Evolutionary conservation across 1,284 basidiomycete species (phyloP), one percentile per base, ranked within the genome.

Genomic region (Coniferiporia sulphurascens): DNA sequence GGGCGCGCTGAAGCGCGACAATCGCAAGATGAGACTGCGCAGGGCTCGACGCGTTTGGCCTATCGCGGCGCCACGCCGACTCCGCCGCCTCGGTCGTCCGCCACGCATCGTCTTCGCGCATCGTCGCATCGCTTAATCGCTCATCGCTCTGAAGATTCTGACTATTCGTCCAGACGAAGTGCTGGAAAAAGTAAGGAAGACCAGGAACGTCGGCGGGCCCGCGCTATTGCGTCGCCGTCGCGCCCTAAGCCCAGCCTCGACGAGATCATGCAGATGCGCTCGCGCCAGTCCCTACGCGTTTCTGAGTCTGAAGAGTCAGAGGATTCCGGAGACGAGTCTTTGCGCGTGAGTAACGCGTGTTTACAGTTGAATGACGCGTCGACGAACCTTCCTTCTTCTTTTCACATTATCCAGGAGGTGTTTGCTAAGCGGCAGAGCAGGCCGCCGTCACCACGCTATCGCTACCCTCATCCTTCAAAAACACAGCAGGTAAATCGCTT

Each of bases 271-370:
- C 56, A 62, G 48, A 52, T 62, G 52, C 57, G 52, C 7, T 59
- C 61, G 3, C 3, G 36, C 27, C 48, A 56, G 17, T 56, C 57
- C 12, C 57, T 58, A 59, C 61, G 61, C 58, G 52, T 59, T 46
- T 62, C 54, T 19, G 52, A 55, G 36, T 62, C 61, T 35, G 61
- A 62, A 27, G 61, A 62, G 21, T 62, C 61, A 1, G 61, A 62
- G 34, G 61, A 62, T 5, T 62, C 61, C 48, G 61, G 48, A 3
- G 57, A 59, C 17, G 58, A 56, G 35, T 59, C 58, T 21, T 27
- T 62, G 32, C 48, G 51, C 36, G 60, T 62, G 38, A 48, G 52
- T 53, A 27, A 57, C 50, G 38, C 59, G 55, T 56, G n/a, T 41
- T 21, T 46, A 54, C 58, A n/a, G 35, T 55, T 49, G 13, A 22